Evolutionary conservation across 257 asterid genomes (phyloP).

Genomic region (Solanum commersonii): DNA sequence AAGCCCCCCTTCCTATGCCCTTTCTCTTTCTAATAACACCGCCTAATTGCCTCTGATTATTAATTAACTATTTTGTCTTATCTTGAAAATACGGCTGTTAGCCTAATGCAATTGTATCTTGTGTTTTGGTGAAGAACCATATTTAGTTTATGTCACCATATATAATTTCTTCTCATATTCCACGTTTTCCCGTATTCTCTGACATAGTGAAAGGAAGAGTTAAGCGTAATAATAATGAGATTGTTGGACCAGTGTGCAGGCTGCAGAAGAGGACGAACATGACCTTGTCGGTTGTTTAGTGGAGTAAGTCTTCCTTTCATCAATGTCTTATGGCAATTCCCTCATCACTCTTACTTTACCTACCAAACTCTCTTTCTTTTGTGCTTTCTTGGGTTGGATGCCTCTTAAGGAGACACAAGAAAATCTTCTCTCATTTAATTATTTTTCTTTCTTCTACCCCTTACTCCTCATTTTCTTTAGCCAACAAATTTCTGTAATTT

Average conservation of each 20-base stretch:
- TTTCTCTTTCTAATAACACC: not conserved
- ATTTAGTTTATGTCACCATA: not conserved
- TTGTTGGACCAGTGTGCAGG: constrained; percentile 40
- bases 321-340: constrained; percentile 3
- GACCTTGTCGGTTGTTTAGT: constrained; percentile 57
- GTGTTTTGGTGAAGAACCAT: not conserved
- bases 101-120: not conserved
- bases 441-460: not conserved
- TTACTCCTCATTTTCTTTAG: not conserved
- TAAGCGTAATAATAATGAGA: constrained; percentile 23
- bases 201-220: not conserved
- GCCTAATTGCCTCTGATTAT: not conserved
- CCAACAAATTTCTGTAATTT: not conserved
- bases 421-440: not conserved
- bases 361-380: not conserved
- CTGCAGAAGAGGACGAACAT: constrained; percentile 35
- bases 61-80: not conserved
- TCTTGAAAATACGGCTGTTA: not conserved
- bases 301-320: constrained; percentile 19
- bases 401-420: not conserved
- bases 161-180: not conserved
- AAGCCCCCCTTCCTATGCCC: not conserved
- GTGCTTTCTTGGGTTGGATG: constrained; percentile 2
- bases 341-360: constrained; percentile 1
- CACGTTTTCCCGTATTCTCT: not conserved